Evolutionary conservation across 2,329 filamentous ascomycete genomes (phyloP), one percentile per base, ranked within the genome.

Genomic region (Furcasterigmium furcatum): DNA sequence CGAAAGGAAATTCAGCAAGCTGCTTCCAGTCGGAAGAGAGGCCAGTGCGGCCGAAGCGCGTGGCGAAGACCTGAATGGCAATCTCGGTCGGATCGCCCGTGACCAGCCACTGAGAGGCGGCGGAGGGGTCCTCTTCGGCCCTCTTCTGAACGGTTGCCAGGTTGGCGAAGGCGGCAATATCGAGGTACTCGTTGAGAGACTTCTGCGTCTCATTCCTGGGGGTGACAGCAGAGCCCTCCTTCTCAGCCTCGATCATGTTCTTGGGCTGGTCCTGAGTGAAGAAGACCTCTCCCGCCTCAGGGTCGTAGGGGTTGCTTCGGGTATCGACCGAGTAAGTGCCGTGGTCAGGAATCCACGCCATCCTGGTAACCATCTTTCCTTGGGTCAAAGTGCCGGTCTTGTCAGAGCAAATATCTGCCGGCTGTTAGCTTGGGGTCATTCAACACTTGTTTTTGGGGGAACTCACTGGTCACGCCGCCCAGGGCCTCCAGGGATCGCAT

Each of bases 131-230:
- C 3, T 46, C 40, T 1, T 59, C 59, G 20, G 20, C n/a, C 3
- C 63, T 69, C 49, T 76, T 71, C 51, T 82, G 74, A 4, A 85
- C 71, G 35, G 72, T 73, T 1, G 81, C 79, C 9, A 85, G 64
- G 52, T 85, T 85, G 13, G 79, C 80, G 46, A 84, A 67, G 1
- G 79, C 72, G 4, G 80, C 77, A 21, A 82, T 73, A 42, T 77
- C 73, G 20, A 85, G 70, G 54, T 74, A 82, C 3, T 72, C 64
- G 52, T 73, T 62, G 5, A 84, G 58, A 4, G 45, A 52, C 3
- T 12, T 21, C 13, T 32, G 27, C 3, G 29, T 32, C 14, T 42
- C 27, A 9, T 32, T 21, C 18, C 8, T 20, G 16, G 40, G 40
- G 34, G 34, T 9, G 10, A 36, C 12, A 9, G 8, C 6, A 10